Base-by-base conservation (phyloP, 2,329 filamentous ascomycete genomes). In the Grosmannia clavigera region DNA sequence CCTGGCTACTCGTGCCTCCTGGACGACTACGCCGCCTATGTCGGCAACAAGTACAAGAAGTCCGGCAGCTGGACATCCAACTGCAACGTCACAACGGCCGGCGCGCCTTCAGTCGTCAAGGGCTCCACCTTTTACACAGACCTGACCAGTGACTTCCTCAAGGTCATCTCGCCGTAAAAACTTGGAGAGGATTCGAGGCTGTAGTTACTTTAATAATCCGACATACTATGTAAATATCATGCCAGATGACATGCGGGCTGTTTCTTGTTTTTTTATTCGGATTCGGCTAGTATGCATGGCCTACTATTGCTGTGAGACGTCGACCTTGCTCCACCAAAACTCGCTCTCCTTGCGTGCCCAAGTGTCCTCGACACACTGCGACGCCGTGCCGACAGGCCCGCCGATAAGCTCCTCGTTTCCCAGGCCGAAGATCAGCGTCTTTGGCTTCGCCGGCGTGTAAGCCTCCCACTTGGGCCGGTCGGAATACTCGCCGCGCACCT, bases 1-100 rank as follows among this genome's bases (percentile, higher is more conserved):
- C 82, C 80, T 3, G 84, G 81, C 6, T 74, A 70, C 7, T 80
- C 77, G 22, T 84, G 81, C 65, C 70, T 73, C 3, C 62, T 82
- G 35, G 68, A 69, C 5, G 70, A 78, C 55, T 81, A 82, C 62
- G 70, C 67, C 5, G 64, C 70, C 38, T 74, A 80, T 50, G 68
- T 82, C 3, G 64, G 69, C 31, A 65, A 73, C 40, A 80, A 80
- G 70, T 74, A 76, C 57, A 68, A 72, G 57, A 68, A 70, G 10
- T 75, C 78, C 29, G 79, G 82, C 22, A 74, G 77, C 65, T 83
- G 79, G 69, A 71, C 73, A 3, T 67, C 72, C 46, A 72, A 77
- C 57, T 80, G 78, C 69, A 76, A 78, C 60, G 75, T 77, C 1
- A 79, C 75, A 0, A 64, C 67, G 27, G 63, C 69, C 0, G 72